These are phyloP conservation scores for Lipomyces yamanashiensis DNA, from an alignment of 805 yeast genomes.

Conservation along the genomic window DNA sequence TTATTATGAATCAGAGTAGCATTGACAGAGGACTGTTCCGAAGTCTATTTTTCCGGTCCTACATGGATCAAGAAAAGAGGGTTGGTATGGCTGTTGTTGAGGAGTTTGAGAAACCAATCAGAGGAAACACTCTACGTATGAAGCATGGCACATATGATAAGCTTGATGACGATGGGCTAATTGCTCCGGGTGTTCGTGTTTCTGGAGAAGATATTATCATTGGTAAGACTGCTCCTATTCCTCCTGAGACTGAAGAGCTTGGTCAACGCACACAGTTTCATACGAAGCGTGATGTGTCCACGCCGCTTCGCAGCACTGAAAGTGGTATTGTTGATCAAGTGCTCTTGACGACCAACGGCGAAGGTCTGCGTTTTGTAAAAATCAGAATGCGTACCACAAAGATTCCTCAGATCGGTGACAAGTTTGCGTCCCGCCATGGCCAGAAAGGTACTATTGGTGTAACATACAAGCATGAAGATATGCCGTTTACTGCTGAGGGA, in stretches of 20 bases:
- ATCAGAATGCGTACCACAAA: constrained; percentile 99
- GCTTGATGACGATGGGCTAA: constrained; percentile 96
- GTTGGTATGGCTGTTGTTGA: constrained; percentile 98
- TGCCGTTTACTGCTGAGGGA: constrained; percentile 97
- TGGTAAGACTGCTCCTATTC: constrained; percentile 98
- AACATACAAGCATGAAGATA: constrained; percentile 96
- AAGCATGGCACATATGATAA: constrained; percentile 98
- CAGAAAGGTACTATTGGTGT: constrained; percentile 99
- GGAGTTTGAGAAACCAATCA: constrained; percentile 95
- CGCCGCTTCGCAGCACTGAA: constrained; percentile 95
- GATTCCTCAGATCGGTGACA: constrained; percentile 98
- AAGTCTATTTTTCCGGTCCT: constrained; percentile 93
- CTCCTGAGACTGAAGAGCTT: constrained; percentile 98
- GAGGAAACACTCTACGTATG: constrained; percentile 91
- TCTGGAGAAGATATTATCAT: constrained; percentile 98
- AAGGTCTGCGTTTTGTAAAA: constrained; percentile 95
- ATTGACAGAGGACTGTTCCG: constrained; percentile 96
- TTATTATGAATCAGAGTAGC: constrained; percentile 98
- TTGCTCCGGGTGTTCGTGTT: constrained; percentile 97
- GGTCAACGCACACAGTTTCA: constrained; percentile 99
- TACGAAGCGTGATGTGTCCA: constrained; percentile 97
- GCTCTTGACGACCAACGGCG: constrained; percentile 93
- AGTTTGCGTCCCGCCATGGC: constrained; percentile 99
- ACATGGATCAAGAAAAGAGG: constrained; percentile 98
- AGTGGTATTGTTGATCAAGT: constrained; percentile 99